A percentile compares a stretch with the other conserved stretches of the same genome.
Evolutionary conservation across 768 basidiomycete genomes (phyloP).

Genomic region (Amanita pseudoporphyria): DNA sequence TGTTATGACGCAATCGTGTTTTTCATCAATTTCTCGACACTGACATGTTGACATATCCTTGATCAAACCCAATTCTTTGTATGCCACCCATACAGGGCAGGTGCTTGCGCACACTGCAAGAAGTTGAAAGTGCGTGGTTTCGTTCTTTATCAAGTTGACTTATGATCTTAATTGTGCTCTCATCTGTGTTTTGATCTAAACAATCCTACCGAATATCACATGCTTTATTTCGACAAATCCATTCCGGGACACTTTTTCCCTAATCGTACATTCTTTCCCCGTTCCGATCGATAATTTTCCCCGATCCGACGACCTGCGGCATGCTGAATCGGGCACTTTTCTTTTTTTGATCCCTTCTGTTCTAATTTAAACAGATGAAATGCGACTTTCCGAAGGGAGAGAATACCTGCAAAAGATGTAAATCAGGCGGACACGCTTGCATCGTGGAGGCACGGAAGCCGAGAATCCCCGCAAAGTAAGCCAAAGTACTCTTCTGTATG

Average conservation of each 20-base stretch:
- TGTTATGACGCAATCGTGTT: not conserved
- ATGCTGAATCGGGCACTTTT: not conserved
- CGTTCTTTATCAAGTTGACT: conserved; percentile 8
- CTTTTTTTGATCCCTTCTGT: conserved; percentile 1
- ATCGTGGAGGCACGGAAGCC: conserved; percentile 80
- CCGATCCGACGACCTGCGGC: not conserved
- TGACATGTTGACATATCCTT: not conserved
- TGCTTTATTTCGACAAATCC: not conserved
- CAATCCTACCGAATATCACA: not conserved
- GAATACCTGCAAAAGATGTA: conserved; percentile 74
- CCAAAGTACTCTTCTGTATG: conserved; percentile 14
- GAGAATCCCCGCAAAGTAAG: conserved; percentile 75
- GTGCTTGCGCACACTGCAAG: conserved; percentile 83
- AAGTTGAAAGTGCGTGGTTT: conserved; percentile 62
- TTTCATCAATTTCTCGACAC: not conserved
- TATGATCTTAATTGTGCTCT: conserved; percentile 5
- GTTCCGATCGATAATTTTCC: not conserved
- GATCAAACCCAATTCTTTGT: not conserved
- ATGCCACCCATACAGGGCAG: conserved; percentile 43
- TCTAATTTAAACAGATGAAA: conserved; percentile 55
- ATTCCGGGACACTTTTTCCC: not conserved
- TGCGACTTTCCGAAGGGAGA: conserved; percentile 70
- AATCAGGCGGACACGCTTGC: conserved; percentile 61
- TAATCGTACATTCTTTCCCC: not conserved
- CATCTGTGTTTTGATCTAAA: conserved; percentile 1